These are phyloP conservation scores for Scheffersomyces parashehatae DNA, from an alignment of 1,139 yeast genomes.

Conservation along the genomic window DNA sequence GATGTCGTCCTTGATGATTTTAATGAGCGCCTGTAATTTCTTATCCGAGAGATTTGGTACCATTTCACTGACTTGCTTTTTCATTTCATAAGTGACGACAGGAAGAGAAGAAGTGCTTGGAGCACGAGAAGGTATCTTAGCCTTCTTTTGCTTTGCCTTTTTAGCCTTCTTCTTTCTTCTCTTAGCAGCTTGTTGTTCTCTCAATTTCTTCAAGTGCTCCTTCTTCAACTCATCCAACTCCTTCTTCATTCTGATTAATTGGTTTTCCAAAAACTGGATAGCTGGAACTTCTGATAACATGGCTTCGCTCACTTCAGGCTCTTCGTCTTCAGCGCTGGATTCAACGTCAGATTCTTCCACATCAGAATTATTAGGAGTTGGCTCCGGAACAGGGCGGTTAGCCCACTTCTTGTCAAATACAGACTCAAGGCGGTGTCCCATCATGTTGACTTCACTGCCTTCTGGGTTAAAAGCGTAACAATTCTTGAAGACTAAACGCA, in stretches of 20 bases:
- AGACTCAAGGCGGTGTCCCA: constrained; percentile 91
- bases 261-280: constrained; percentile 84
- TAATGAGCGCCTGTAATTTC: constrained; percentile 79
- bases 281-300: constrained; percentile 79
- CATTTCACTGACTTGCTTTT: constrained; percentile 86
- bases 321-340: constrained; percentile 54
- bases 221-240: constrained; percentile 82
- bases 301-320: constrained; percentile 71
- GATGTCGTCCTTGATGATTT: constrained; percentile 83
- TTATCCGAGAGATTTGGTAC: constrained; percentile 78
- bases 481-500: constrained; percentile 79
- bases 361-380: constrained; percentile 45
- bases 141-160: constrained; percentile 22
- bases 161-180: constrained; percentile 51
- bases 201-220: constrained; percentile 60
- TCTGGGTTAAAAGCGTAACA: constrained; percentile 94
- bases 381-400: constrained; percentile 79
- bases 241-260: constrained; percentile 78
- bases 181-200: constrained; percentile 44
- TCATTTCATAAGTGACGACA: constrained; percentile 90
- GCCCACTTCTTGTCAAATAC: constrained; percentile 88
- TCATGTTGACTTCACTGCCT: constrained; percentile 90
- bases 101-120: constrained; percentile 15
- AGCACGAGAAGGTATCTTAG: constrained; percentile 9
- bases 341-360: constrained; percentile 39